Base-by-base conservation (phyloP, 2,329 filamentous ascomycete genomes). In the Drechslerella dactyloides region DNA sequence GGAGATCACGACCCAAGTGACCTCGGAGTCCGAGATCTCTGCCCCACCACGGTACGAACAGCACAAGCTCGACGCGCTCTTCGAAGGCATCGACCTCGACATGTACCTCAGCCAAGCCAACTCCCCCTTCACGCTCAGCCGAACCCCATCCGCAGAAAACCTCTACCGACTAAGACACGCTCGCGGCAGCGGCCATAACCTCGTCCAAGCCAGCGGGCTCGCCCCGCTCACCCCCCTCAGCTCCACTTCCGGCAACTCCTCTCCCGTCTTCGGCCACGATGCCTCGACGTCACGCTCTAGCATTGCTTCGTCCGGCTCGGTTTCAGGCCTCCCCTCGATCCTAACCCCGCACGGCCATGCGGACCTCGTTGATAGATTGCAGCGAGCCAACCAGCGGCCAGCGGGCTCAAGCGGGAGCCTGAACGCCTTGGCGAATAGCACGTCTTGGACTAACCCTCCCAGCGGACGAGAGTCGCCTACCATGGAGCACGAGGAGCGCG, bases 41-140 rank as follows among this genome's bases (percentile, higher is more conserved):
- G 93, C 93, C 10, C 94, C 94, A n/a, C 94, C 94, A 0, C 87
- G 92, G 42, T 99, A 99, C 76, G 92, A 91, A 69, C 87, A 93
- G 76, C 94, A 97, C 79, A 85, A 90, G 50, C 86, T 97, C 24
- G 94, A 99, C 79, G 89, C 91, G 78, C 83, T 97, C 0, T 99
- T 96, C 80, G 91, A 91, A 75, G 91, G 93, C 73, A 85, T 97
- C 65, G 91, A 96, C 76, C 84, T 86, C 7, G 87, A 84, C 59
- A 91, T 90, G n/a, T 90, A 93, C 78, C 88, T 92, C 80, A 89
- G 90, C 60, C 88, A 88, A n/a, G 84, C 91, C 65, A 91, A 86
- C 78, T 97, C 91, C 37, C 94, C 94, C 0, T 88, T 91, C 76
- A 84, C 83, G 6, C 85, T 86, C 56, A 89, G 90, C 60, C 87